Percentiles rank a stretch among this genome's conserved stretches.
Conservation (phyloP, 2,329 filamentous ascomycete genomes). For the Penicillium thymicola region DNA sequence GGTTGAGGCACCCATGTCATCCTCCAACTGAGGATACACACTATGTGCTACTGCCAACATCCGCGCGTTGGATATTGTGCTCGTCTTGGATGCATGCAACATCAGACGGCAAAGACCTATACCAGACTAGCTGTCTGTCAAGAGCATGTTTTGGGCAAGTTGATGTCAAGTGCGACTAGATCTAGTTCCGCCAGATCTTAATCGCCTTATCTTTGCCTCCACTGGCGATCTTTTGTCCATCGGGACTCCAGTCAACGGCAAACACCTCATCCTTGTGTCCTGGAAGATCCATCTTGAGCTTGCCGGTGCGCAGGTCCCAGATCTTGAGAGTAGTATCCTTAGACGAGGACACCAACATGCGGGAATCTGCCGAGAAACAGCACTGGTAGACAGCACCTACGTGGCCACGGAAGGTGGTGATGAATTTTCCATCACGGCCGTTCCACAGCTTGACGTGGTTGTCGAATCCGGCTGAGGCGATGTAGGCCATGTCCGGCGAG, state of each 20-base stretch:
- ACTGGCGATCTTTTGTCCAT: constrained; percentile 83
- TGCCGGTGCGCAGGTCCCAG: constrained; percentile 85
- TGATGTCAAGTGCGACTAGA: constrained; percentile 1
- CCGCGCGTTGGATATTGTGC: background rate
- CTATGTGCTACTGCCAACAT: background rate
- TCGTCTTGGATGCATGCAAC: background rate
- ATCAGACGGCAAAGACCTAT: background rate
- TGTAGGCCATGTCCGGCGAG: constrained; percentile 80
- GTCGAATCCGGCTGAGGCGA: constrained; percentile 88
- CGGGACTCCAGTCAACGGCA: constrained; percentile 90
- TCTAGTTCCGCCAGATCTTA: constrained; percentile 61
- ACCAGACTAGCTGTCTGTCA: background rate
- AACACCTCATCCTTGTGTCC: constrained; percentile 93
- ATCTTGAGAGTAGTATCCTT: constrained; percentile 94
- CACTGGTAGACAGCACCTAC: constrained; percentile 90
- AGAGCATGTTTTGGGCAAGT: background rate
- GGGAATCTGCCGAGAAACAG: constrained; percentile 85
- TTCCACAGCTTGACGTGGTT: constrained; percentile 95
- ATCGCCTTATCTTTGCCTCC: constrained; percentile 86
- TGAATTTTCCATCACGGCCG: constrained; percentile 70
- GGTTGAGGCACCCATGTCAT: background rate
- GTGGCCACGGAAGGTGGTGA: constrained; percentile 83
- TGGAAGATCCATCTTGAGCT: constrained; percentile 76
- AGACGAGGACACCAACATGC: constrained; percentile 80
- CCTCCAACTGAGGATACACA: background rate